A percentile compares a stretch with the other conserved stretches of the same genome.
Evolutionary conservation across 495 filamentous ascomycete species (phyloP).

Genomic region (Aspergillus funiculosus): DNA sequence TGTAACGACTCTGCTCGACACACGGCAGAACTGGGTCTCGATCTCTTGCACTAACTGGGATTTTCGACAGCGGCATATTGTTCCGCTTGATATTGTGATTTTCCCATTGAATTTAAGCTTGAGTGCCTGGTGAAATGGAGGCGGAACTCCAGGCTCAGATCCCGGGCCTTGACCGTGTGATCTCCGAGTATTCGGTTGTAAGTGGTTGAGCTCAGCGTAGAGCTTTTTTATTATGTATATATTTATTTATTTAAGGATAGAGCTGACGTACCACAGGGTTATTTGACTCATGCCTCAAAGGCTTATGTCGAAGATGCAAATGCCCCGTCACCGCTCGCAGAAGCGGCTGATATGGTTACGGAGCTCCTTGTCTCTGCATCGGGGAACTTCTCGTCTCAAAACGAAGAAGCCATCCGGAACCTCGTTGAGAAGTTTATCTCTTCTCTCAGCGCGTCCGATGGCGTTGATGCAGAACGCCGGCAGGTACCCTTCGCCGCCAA

Average conservation of each 20-base stretch:
- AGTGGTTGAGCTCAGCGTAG: constrained; percentile 17
- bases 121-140: constrained; percentile 60
- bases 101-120: not conserved
- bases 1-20: constrained; percentile 1
- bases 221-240: not conserved
- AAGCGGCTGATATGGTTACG: constrained; percentile 78
- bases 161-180: constrained; percentile 80
- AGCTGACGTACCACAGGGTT: constrained; percentile 50
- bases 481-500: constrained; percentile 70
- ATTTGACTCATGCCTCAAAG: constrained; percentile 86
- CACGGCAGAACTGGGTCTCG: not conserved
- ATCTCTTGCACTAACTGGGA: not conserved
- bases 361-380: constrained; percentile 87
- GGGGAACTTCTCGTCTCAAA: constrained; percentile 63
- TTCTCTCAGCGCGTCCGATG: constrained; percentile 67
- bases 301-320: constrained; percentile 67
- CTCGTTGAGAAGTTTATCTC: constrained; percentile 90
- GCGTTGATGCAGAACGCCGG: constrained; percentile 59
- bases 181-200: constrained; percentile 84
- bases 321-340: constrained; percentile 66
- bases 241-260: constrained; percentile 1
- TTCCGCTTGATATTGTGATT: not conserved
- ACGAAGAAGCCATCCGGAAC: constrained; percentile 69
- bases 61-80: not conserved
- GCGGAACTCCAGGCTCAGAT: constrained; percentile 80